Conservation (phyloP, 1,139 yeast genomes). For the Saccharomycopsis hybrid region DNA sequence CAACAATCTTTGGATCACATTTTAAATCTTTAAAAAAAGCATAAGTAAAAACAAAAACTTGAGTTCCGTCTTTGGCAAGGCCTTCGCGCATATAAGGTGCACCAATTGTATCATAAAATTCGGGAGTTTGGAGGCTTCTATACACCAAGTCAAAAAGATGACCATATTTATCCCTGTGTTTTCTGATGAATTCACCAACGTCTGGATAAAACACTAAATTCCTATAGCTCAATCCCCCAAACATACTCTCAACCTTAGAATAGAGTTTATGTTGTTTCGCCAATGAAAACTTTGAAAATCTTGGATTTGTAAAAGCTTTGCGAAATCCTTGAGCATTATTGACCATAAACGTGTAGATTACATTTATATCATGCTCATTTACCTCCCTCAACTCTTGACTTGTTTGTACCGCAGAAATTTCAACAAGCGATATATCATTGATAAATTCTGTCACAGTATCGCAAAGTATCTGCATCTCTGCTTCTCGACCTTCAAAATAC, state of each 20-base stretch:
- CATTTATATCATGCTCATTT: constrained; percentile 1
- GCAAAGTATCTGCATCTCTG: constrained; percentile 18
- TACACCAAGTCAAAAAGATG: constrained; percentile 70
- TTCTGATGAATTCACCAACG: constrained; percentile 45
- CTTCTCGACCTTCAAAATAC: constrained; percentile 22
- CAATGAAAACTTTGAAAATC: constrained; percentile 9
- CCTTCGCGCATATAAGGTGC: constrained; percentile 54
- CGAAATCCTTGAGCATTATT: constrained; percentile 12
- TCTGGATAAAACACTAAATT: constrained; percentile 43
- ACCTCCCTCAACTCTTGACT: not conserved
- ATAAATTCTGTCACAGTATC: not conserved
- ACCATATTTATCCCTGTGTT: constrained; percentile 40
- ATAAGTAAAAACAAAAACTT: constrained; percentile 55
- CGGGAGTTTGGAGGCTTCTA: constrained; percentile 51
- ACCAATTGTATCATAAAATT: constrained; percentile 33
- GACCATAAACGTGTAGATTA: constrained; percentile 14
- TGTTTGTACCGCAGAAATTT: not conserved
- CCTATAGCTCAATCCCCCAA: constrained; percentile 38
- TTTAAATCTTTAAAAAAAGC: constrained; percentile 36
- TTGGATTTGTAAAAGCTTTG: not conserved
- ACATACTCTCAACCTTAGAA: constrained; percentile 12
- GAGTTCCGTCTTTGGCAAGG: constrained; percentile 68
- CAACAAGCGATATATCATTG: not conserved
- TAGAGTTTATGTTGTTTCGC: no score
- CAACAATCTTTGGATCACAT: constrained; percentile 48